phyloP scores from a whole-genome alignment of 1,284 basidiomycete genomes.

The Cryptococcus sp. region DNA sequence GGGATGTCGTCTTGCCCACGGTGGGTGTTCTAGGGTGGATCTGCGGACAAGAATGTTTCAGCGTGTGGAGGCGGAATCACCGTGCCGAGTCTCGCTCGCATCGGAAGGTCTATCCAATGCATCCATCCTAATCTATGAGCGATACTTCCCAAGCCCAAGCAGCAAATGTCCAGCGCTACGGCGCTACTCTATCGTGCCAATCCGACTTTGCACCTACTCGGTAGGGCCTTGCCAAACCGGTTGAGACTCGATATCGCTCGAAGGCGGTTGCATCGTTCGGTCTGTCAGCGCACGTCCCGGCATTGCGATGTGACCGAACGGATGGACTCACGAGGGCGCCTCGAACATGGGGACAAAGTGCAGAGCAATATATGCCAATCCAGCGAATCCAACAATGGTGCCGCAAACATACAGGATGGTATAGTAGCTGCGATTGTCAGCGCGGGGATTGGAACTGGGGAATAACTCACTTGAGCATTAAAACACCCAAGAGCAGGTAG shows the following conservation, averaged over 20 bases:
- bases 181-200: too few species aligned
- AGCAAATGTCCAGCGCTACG: too few species aligned
- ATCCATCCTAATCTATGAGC: too few species aligned
- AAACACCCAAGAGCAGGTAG: slow-evolving; percentile 45
- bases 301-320: not conserved
- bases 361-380: slow-evolving; percentile 39
- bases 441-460: not conserved
- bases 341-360: slow-evolving; percentile 43
- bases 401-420: slow-evolving; percentile 45
- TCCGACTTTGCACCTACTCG: too few species aligned
- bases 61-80: too few species aligned
- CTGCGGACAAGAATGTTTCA: too few species aligned
- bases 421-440: slow-evolving; percentile 33
- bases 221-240: slow-evolving; percentile 38
- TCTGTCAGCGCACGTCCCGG: not conserved
- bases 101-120: too few species aligned
- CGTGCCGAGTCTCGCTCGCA: too few species aligned
- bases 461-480: slow-evolving; percentile 42
- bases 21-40: too few species aligned
- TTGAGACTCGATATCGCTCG: slow-evolving; percentile 28
- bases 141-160: too few species aligned
- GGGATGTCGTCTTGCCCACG: too few species aligned
- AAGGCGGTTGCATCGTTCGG: slow-evolving; percentile 35
- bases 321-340: slow-evolving; percentile 38
- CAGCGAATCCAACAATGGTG: slow-evolving; percentile 36